Conservation (phyloP, 2,329 filamentous ascomycete species). For the Calycina herbarum region DNA sequence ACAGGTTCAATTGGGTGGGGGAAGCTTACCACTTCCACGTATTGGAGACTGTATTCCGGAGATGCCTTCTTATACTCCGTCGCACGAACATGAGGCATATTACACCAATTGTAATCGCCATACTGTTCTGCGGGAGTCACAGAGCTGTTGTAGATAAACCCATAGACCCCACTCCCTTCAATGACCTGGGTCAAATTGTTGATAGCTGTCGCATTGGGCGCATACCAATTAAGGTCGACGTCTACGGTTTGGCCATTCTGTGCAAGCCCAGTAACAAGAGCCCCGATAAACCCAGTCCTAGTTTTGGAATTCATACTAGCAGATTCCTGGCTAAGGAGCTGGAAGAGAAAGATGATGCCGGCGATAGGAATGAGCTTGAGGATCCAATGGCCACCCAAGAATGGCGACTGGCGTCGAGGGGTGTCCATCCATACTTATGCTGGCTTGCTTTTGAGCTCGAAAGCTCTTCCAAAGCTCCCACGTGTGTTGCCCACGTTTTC, state of each 20-base stretch:
- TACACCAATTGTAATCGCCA: conserved; percentile 77
- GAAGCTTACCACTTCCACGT: conserved; percentile 69
- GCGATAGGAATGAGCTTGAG: conserved; percentile 22
- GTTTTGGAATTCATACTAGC: conserved; percentile 25
- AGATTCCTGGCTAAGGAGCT: conserved; percentile 21
- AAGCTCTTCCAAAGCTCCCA: background rate
- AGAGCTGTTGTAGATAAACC: conserved; percentile 73
- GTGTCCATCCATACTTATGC: conserved; percentile 31
- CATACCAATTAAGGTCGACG: conserved; percentile 50
- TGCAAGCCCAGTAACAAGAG: conserved; percentile 26
- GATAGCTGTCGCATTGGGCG: conserved; percentile 54
- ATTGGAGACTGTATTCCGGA: conserved; percentile 63
- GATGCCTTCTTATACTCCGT: conserved; percentile 60
- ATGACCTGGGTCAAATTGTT: conserved; percentile 63
- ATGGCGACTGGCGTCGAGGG: conserved; percentile 14
- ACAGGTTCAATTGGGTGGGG: background rate
- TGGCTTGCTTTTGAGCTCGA: background rate
- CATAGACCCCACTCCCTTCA: conserved; percentile 62
- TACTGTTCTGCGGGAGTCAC: conserved; percentile 55
- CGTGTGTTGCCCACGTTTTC: conserved; percentile 3
- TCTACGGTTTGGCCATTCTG: conserved; percentile 21
- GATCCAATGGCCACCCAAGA: conserved; percentile 19
- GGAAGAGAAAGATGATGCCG: conserved; percentile 21
- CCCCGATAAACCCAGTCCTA: conserved; percentile 23
- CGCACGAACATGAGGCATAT: conserved; percentile 77